Conservation (phyloP, 139 green algal genomes). For the Tetradesmus obliquus region DNA sequence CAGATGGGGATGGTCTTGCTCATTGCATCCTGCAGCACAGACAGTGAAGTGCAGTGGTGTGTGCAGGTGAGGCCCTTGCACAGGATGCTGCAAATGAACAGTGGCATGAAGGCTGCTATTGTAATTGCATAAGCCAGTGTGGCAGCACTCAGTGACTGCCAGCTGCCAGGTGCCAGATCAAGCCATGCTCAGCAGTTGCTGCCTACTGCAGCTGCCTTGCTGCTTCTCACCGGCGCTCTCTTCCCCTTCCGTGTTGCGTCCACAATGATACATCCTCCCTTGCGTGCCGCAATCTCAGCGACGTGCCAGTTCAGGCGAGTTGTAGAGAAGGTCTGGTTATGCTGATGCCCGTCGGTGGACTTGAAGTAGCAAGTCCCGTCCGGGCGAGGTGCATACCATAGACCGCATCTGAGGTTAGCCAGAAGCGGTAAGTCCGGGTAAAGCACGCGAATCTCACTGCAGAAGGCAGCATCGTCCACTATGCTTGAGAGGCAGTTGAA, state of each 20-base stretch:
- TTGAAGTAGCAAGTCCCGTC: conserved; percentile 94
- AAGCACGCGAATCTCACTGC: conserved; percentile 67
- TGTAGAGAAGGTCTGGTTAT: conserved; percentile 89
- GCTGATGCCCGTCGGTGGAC: conserved; percentile 93
- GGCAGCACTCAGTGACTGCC: background rate
- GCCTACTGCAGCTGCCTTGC: background rate
- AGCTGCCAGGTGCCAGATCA: background rate
- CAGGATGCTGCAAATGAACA: background rate
- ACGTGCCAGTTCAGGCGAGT: conserved; percentile 92
- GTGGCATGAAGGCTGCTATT: background rate
- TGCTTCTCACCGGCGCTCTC: conserved; percentile 77
- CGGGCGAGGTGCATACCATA: conserved; percentile 79
- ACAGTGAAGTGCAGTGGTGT: background rate
- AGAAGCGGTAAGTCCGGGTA: conserved; percentile 72
- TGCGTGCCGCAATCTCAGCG: conserved; percentile 60
- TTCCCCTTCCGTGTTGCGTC: conserved; percentile 95
- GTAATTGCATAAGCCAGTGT: background rate
- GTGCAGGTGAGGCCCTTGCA: background rate
- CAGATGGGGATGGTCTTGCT: conserved; percentile 97
- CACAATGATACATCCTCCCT: conserved; percentile 85
- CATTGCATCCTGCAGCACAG: conserved; percentile 83
- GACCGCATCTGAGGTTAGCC: conserved; percentile 91
- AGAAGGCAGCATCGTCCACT: conserved; percentile 79
- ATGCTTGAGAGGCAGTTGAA: conserved; percentile 88
- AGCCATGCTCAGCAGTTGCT: background rate